Conservation (phyloP, 169 alveolate genomes). For the Theileria orientalis region DNA sequence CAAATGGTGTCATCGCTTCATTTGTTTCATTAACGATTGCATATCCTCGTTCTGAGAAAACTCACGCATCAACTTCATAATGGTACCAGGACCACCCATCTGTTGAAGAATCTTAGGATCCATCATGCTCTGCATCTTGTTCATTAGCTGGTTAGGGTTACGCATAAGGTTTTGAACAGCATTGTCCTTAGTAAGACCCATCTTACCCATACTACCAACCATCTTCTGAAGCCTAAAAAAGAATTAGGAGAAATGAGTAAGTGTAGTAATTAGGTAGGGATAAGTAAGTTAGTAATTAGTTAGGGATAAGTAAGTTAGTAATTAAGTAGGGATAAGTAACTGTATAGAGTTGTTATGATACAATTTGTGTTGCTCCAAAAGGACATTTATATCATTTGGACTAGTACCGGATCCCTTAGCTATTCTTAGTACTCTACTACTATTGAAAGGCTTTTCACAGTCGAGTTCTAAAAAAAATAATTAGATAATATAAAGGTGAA, state of each 20-base stretch:
- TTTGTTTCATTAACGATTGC: slow-evolving; percentile 47
- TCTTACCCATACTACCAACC: slow-evolving; percentile 95
- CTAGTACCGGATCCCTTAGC: slow-evolving; percentile 95
- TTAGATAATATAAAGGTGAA: too few relatives aligned
- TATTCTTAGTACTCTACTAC: slow-evolving; percentile 88
- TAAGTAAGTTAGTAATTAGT: not conserved
- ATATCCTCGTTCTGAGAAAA: slow-evolving; percentile 56
- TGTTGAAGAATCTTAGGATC: slow-evolving; percentile 93
- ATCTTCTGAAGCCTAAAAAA: slow-evolving; percentile 86
- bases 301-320: not conserved
- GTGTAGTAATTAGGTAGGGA: not conserved
- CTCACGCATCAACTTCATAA: slow-evolving; percentile 93
- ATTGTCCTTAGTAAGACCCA: slow-evolving; percentile 89
- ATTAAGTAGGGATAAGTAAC: not conserved
- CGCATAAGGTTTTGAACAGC: slow-evolving; percentile 88
- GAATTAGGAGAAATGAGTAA: not conserved
- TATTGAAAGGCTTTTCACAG: slow-evolving; percentile 87
- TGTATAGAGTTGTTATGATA: slow-evolving; percentile 1
- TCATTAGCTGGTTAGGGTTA: slow-evolving; percentile 92
- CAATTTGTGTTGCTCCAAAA: slow-evolving; percentile 93
- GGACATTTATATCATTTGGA: slow-evolving; percentile 86
- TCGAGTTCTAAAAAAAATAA: slow-evolving; percentile 86
- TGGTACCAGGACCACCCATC: slow-evolving; percentile 95
- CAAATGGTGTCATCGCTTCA: not conserved
- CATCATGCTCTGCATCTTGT: slow-evolving; percentile 90